These are phyloP conservation scores for Microsporum audouinii DNA, from an alignment of 2,329 filamentous ascomycete genomes.

Conservation along the genomic window DNA sequence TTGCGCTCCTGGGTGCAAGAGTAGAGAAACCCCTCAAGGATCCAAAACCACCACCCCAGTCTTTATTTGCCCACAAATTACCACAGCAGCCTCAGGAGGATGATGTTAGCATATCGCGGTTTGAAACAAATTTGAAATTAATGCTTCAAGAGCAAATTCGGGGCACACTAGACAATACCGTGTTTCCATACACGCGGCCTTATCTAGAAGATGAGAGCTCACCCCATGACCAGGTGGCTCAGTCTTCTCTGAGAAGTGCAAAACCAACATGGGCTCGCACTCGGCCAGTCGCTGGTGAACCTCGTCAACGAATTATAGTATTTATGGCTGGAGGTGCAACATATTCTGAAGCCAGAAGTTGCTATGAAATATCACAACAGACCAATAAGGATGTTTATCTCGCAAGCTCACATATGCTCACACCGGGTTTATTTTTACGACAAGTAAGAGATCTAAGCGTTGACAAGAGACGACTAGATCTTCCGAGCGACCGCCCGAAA, in stretches of 20 bases:
- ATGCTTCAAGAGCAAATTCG: constrained; percentile 65
- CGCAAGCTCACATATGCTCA: constrained; percentile 84
- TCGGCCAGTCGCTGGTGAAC: constrained; percentile 62
- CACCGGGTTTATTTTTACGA: constrained; percentile 66
- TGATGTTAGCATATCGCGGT: constrained; percentile 68
- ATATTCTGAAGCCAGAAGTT: constrained; percentile 76
- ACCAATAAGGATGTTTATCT: constrained; percentile 76
- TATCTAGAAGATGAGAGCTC: constrained; percentile 41
- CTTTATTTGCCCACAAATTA: constrained; percentile 61
- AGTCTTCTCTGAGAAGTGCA: constrained; percentile 74
- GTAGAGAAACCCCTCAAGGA: constrained; percentile 68
- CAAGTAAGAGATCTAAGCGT: constrained; percentile 70
- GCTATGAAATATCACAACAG: constrained; percentile 70
- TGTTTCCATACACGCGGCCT: constrained; percentile 64
- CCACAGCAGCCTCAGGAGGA: constrained; percentile 49
- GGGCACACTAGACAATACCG: constrained; percentile 53
- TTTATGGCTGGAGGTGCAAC: constrained; percentile 95
- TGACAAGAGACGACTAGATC: constrained; percentile 62
- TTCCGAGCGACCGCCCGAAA: constrained; percentile 69
- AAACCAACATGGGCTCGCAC: constrained; percentile 93
- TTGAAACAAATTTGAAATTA: constrained; percentile 67
- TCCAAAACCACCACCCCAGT: constrained; percentile 49
- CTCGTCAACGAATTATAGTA: constrained; percentile 78
- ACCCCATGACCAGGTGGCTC: constrained; percentile 41
- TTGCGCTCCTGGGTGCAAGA: constrained; percentile 70